A percentile compares a stretch with the other conserved stretches of the same genome.
Conservation (phyloP, 108 stramenopile genomes). For the Cyclotella baltica region DNA sequence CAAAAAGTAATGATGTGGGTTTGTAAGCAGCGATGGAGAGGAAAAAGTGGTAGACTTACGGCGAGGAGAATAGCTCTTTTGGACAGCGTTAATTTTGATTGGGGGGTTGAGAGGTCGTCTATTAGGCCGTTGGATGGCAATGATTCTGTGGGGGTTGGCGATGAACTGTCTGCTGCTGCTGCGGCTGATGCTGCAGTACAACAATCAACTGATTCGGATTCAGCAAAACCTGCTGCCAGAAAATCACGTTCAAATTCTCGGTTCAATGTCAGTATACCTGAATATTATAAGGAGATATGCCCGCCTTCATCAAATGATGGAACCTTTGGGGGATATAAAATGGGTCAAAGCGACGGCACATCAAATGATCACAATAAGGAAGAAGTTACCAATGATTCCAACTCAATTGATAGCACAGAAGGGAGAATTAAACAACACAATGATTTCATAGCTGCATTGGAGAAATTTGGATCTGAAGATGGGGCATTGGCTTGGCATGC, state of each 20-base stretch:
- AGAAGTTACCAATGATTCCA: background rate
- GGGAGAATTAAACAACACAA: constrained; percentile 3
- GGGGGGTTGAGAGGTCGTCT: background rate
- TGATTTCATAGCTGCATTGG: constrained; percentile 27
- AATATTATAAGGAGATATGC: background rate
- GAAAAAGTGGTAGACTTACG: background rate
- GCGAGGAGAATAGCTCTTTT: constrained; percentile 12
- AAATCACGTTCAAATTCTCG: background rate
- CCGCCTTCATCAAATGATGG: background rate
- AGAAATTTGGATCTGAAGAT: constrained; percentile 25
- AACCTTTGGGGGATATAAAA: background rate
- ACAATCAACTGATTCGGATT: background rate
- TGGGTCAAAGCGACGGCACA: background rate
- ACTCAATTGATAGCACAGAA: background rate
- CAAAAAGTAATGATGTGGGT: constrained; percentile 12
- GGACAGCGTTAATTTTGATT: constrained; percentile 17
- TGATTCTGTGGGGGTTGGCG: background rate
- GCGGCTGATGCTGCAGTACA: background rate
- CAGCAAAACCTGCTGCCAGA: background rate
- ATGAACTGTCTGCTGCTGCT: background rate
- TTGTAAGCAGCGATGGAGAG: background rate
- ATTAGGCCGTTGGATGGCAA: background rate
- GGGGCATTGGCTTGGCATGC: constrained; percentile 28
- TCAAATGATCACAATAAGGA: background rate
- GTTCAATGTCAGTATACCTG: constrained; percentile 5